phyloP scores from a whole-genome alignment of 192 early-diverging fungal species.

The Gaertneriomyces semiglobifer region DNA sequence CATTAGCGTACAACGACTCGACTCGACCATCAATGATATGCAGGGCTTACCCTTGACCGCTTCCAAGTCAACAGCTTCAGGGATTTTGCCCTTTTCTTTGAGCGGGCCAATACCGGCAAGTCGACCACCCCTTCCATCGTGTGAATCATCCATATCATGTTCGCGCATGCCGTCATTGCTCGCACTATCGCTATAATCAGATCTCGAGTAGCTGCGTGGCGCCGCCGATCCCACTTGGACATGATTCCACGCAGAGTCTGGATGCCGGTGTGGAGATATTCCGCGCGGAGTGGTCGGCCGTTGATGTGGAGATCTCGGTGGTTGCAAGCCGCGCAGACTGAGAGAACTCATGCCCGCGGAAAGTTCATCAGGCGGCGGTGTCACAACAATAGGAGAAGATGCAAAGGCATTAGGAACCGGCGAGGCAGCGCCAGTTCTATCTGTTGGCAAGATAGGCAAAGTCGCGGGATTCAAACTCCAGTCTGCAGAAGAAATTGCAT shows the following conservation, averaged over 20 bases:
- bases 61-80: slow-evolving; percentile 72
- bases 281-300: slow-evolving; percentile 28
- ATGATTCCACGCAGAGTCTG: slow-evolving; percentile 42
- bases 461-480: slow-evolving; percentile 36
- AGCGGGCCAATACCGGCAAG: slow-evolving; percentile 23
- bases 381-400: too few relatives aligned
- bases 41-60: slow-evolving; percentile 59
- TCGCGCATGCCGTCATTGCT: slow-evolving; percentile 29
- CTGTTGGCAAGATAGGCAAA: not conserved
- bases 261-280: slow-evolving; percentile 35
- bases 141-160: slow-evolving; percentile 22
- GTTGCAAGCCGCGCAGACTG: slow-evolving; percentile 8
- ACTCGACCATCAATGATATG: not conserved
- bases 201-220: slow-evolving; percentile 32
- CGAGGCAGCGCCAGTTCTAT: not conserved
- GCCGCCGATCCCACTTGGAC: slow-evolving; percentile 35
- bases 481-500: slow-evolving; percentile 42
- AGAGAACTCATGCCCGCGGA: not conserved
- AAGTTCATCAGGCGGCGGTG: slow-evolving; percentile 12
- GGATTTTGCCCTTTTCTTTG: slow-evolving; percentile 72
- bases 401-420: slow-evolving; percentile 8
- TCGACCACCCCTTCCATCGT: slow-evolving; percentile 22
- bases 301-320: slow-evolving; percentile 23
- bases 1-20: slow-evolving; percentile 8
- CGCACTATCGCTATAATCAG: slow-evolving; percentile 40